Conservation (phyloP, 169 alveolate species). For the Plasmodium knowlesi region DNA sequence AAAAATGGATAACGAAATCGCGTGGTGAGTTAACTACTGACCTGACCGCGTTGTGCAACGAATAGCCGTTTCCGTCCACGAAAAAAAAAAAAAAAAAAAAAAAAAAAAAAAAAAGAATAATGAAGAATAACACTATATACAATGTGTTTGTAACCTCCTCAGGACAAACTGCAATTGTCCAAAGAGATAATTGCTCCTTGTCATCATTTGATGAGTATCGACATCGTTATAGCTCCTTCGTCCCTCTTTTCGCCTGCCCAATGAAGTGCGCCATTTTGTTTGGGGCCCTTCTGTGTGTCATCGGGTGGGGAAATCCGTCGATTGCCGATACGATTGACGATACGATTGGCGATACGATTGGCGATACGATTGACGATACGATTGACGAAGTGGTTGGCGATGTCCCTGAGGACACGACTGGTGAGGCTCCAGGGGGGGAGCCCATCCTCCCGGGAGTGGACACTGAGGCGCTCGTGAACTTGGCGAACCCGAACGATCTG, state of each 20-base stretch:
- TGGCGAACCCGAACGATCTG: conserved; percentile 47
- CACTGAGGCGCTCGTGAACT: neutral
- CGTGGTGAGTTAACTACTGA: neutral
- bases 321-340: neutral
- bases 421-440: no score
- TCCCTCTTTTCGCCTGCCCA: neutral
- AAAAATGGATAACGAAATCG: neutral
- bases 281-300: neutral
- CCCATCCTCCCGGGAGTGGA: no score
- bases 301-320: neutral
- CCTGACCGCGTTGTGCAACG: conserved; percentile 4
- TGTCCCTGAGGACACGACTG: neutral
- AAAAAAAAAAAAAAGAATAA: neutral
- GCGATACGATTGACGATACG: neutral
- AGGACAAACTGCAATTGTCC: neutral
- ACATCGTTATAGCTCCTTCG: neutral
- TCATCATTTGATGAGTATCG: neutral
- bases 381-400: neutral
- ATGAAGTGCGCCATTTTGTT: neutral
- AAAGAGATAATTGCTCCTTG: neutral
- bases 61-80: neutral
- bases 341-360: neutral
- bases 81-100: neutral
- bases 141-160: neutral
- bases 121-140: neutral